Conservation (phyloP, 495 filamentous ascomycete species). For the Penicillium samsonianum region DNA sequence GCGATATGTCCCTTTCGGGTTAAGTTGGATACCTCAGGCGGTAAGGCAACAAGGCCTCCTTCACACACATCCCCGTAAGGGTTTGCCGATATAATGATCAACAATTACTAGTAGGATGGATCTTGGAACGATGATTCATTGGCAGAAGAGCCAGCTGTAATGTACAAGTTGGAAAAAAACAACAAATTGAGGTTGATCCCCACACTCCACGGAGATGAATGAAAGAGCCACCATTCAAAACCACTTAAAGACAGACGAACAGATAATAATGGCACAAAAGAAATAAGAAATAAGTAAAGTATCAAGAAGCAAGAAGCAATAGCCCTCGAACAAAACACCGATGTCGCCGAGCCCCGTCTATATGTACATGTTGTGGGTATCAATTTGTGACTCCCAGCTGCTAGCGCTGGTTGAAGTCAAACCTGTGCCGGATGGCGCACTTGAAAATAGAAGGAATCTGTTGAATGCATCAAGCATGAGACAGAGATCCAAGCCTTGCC, state of each 20-base stretch:
- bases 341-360: constrained; percentile 40
- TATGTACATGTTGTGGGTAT: constrained; percentile 40
- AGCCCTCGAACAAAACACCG: constrained; percentile 31
- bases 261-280: constrained; percentile 15
- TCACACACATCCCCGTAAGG: not conserved
- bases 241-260: constrained; percentile 7
- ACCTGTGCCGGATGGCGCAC: constrained; percentile 6
- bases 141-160: constrained; percentile 3
- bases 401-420: constrained; percentile 16
- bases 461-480: not conserved
- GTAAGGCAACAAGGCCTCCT: constrained; percentile 7
- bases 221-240: not conserved
- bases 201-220: not conserved
- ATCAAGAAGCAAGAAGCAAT: constrained; percentile 13
- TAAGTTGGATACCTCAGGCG: constrained; percentile 32
- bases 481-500: not conserved
- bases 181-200: not conserved
- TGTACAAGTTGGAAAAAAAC: constrained; percentile 18
- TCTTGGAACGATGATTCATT: not conserved
- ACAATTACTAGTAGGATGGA: not conserved
- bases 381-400: constrained; percentile 31
- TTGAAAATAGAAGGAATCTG: constrained; percentile 8
- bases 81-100: not conserved
- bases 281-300: constrained; percentile 14
- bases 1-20: constrained; percentile 41